These are phyloP conservation scores for Yamadazyma sp. DNA, from an alignment of 1,139 yeast species.

Conservation along the genomic window DNA sequence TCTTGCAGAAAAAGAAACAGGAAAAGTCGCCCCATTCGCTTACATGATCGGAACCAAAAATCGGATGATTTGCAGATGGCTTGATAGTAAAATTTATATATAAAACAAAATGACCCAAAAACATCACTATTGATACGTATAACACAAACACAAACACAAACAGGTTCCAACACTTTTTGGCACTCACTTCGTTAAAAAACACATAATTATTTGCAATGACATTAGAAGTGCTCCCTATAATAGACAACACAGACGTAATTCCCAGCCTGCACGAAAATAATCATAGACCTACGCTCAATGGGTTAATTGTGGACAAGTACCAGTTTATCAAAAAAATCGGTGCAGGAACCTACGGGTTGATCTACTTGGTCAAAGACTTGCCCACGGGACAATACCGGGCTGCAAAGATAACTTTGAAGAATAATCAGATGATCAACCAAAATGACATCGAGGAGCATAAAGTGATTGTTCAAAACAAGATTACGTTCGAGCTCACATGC, in stretches of 20 bases:
- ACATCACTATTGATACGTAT: not conserved
- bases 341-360: conserved; percentile 86
- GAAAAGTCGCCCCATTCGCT: conserved; percentile 1
- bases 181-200: too few relatives aligned
- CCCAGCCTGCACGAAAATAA: not conserved
- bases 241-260: not conserved
- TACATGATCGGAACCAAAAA: conserved; percentile 3
- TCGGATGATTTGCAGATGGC: conserved; percentile 5
- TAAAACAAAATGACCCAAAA: not conserved
- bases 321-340: conserved; percentile 63
- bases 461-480: conserved; percentile 29
- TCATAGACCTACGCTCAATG: conserved; percentile 21
- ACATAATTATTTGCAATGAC: too few relatives aligned
- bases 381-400: conserved; percentile 57
- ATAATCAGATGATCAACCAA: conserved; percentile 22
- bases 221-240: conserved; percentile 1
- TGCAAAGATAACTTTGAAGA: conserved; percentile 69
- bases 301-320: conserved; percentile 17
- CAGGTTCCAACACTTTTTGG: too few relatives aligned
- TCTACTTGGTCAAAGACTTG: conserved; percentile 66
- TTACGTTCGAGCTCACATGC: conserved; percentile 26
- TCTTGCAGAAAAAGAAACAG: not conserved
- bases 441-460: conserved; percentile 32
- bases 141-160: not conserved
- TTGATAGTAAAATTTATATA: conserved; percentile 1